Percentiles rank a stretch among this genome's conserved stretches.
Conservation (phyloP, 164 flowering plant genomes). For the Chloranthus sessilifolius region DNA sequence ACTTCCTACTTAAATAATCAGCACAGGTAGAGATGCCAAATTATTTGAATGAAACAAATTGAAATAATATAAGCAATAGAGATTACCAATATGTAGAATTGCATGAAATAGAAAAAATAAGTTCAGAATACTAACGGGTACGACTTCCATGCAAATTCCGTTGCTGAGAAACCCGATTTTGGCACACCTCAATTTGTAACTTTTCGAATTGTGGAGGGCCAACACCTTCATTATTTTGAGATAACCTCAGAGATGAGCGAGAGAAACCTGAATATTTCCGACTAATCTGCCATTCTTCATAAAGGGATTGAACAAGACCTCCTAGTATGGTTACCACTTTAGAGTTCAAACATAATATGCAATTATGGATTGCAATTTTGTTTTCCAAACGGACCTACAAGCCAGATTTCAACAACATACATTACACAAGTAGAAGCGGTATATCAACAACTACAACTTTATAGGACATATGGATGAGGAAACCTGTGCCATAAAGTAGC, state of each 20-base stretch:
- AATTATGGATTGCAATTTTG: constrained; percentile 46
- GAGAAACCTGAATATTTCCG: constrained; percentile 69
- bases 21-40: no score
- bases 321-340: constrained; percentile 56
- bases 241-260: constrained; percentile 39
- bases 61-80: no score
- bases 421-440: constrained; percentile 1
- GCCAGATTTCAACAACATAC: constrained; percentile 5
- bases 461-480: neutral
- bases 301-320: constrained; percentile 73
- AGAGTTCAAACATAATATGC: constrained; percentile 67
- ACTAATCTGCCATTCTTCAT: constrained; percentile 93
- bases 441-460: neutral
- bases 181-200: constrained; percentile 43
- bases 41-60: no score
- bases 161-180: constrained; percentile 20
- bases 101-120: neutral
- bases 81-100: no score
- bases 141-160: constrained; percentile 13
- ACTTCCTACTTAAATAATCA: no score
- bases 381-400: constrained; percentile 65
- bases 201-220: constrained; percentile 93
- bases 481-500: no score
- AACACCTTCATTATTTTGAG: constrained; percentile 34
- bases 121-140: constrained; percentile 26